Conservation (phyloP, 2,329 filamentous ascomycete genomes). For the Biscogniauxia marginata region DNA sequence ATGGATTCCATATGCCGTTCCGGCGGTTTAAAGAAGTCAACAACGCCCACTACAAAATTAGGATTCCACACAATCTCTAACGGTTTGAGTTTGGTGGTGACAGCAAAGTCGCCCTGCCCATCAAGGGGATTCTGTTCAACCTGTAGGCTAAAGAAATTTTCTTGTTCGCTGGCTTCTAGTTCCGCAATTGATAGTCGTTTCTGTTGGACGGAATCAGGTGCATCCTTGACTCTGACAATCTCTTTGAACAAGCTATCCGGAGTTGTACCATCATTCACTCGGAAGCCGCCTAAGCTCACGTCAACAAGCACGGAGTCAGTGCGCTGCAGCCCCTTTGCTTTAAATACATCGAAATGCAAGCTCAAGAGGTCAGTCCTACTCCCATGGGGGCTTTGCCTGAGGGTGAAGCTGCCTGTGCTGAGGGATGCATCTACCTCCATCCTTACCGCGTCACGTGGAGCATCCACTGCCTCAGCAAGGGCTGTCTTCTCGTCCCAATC, state of each 20-base stretch:
- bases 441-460: constrained; percentile 88
- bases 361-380: constrained; percentile 78
- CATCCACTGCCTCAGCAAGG: constrained; percentile 81
- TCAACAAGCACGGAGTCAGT: constrained; percentile 89
- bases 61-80: constrained; percentile 98
- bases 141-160: constrained; percentile 88
- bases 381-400: constrained; percentile 82
- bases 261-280: constrained; percentile 94
- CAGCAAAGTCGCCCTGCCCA: constrained; percentile 82
- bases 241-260: constrained; percentile 88
- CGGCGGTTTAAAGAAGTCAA: constrained; percentile 93
- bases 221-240: constrained; percentile 93
- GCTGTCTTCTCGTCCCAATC: constrained; percentile 97
- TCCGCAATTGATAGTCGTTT: constrained; percentile 54
- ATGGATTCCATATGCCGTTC: constrained; percentile 99
- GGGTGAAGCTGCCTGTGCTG: constrained; percentile 93
- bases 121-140: constrained; percentile 96
- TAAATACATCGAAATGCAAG: constrained; percentile 92
- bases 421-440: constrained; percentile 89
- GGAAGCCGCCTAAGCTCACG: constrained; percentile 85
- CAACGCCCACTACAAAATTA: constrained; percentile 84
- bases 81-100: constrained; percentile 89
- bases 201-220: constrained; percentile 50
- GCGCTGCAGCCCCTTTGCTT: constrained; percentile 82
- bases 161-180: constrained; percentile 51